These are phyloP conservation scores for Samsoniella hepiali DNA, from an alignment of 2,329 filamentous ascomycete genomes.

Conservation along the genomic window DNA sequence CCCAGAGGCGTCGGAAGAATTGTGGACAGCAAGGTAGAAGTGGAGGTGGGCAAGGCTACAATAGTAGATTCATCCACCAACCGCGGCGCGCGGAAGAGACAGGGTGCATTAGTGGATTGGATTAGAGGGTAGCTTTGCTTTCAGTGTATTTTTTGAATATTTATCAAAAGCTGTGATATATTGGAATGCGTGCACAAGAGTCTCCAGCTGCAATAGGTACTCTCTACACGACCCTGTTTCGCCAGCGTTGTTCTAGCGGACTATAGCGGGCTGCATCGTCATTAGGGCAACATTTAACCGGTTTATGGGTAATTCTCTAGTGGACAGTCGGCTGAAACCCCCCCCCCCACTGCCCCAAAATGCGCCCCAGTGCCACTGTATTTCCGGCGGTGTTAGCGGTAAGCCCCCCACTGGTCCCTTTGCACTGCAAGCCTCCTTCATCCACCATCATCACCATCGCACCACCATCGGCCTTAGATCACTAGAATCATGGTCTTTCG, in stretches of 20 bases:
- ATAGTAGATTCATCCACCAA: slow-evolving; percentile 9
- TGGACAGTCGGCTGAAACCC: background rate
- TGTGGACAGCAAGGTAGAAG: background rate
- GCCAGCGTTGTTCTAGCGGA: background rate
- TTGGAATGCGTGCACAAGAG: background rate
- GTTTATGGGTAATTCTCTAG: background rate
- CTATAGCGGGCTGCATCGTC: background rate
- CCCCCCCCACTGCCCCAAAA: too few species aligned
- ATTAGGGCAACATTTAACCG: background rate
- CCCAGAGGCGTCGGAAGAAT: background rate
- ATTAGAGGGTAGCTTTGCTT: background rate
- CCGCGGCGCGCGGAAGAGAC: background rate
- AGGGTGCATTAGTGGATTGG: background rate
- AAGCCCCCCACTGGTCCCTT: background rate
- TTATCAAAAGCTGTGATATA: background rate
- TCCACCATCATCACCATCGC: background rate
- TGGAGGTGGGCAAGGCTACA: background rate
- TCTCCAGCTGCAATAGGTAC: background rate
- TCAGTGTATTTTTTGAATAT: background rate
- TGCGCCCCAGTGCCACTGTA: background rate
- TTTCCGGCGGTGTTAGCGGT: background rate
- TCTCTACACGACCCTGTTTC: background rate
- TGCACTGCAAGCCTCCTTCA: background rate
- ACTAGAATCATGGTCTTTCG: background rate
- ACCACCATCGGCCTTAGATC: background rate